Evolutionary conservation across 768 basidiomycete genomes (phyloP).

Genomic region (Lentinula raphanica): DNA sequence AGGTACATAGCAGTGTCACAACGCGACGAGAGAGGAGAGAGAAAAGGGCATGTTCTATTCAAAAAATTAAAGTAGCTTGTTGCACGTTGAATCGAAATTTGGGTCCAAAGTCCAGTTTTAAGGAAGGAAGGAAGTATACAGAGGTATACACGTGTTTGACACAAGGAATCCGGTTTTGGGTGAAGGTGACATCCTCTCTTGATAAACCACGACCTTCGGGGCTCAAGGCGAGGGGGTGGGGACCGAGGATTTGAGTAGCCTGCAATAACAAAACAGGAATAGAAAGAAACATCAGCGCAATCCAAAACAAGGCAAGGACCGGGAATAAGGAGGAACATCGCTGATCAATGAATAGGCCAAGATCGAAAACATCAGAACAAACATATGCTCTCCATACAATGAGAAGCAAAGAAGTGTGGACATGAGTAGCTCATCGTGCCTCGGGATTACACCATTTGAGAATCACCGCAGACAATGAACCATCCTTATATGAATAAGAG

Average conservation of each 20-base stretch:
- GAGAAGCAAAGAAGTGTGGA: neutral
- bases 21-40: neutral
- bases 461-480: neutral
- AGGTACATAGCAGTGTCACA: neutral
- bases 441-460: neutral
- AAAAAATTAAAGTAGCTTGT: neutral
- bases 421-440: neutral
- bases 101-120: neutral
- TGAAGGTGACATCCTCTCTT: neutral
- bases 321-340: neutral
- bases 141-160: neutral
- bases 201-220: neutral
- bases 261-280: neutral
- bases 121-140: too few species aligned
- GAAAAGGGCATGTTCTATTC: neutral
- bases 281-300: neutral
- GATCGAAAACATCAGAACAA: neutral
- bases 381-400: neutral
- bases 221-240: neutral
- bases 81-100: neutral
- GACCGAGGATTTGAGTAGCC: slow-evolving; percentile 6
- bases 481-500: neutral
- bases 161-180: neutral
- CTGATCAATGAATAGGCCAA: neutral
- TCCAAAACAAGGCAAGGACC: neutral